Percentiles rank a stretch among this genome's conserved stretches.
Evolutionary conservation across 2,329 filamentous ascomycete genomes (phyloP).

Genomic region (Venturiaceae sp.): DNA sequence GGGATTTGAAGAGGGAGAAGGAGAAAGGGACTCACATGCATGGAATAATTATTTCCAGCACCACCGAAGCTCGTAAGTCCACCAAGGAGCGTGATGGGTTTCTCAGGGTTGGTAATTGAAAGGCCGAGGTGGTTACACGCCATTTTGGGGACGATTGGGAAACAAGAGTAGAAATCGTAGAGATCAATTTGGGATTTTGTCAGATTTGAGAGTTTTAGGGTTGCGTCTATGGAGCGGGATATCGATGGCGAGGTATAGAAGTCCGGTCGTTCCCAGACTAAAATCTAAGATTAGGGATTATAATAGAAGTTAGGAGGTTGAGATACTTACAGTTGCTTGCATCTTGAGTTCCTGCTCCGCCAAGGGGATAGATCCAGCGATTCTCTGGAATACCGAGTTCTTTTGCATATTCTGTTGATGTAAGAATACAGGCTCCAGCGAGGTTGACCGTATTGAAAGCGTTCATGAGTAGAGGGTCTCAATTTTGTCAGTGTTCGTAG

Average conservation of each 20-base stretch:
- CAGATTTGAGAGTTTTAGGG: constrained; percentile 38
- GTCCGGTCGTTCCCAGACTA: constrained; percentile 53
- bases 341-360: constrained; percentile 53
- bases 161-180: constrained; percentile 59
- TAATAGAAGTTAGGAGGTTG: neutral
- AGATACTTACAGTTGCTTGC: constrained; percentile 38
- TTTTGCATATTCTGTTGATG: constrained; percentile 44
- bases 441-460: constrained; percentile 62
- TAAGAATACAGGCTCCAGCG: constrained; percentile 50
- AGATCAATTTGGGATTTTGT: constrained; percentile 45
- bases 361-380: constrained; percentile 55
- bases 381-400: constrained; percentile 43
- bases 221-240: constrained; percentile 45
- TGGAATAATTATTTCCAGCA: constrained; percentile 61
- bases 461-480: constrained; percentile 61
- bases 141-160: constrained; percentile 60
- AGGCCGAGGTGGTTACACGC: constrained; percentile 51
- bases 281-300: neutral
- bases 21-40: constrained; percentile 45
- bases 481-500: neutral
- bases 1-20: neutral
- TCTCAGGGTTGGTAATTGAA: constrained; percentile 32
- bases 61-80: constrained; percentile 61
- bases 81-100: constrained; percentile 52
- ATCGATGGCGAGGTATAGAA: constrained; percentile 51